phyloP scores from a whole-genome alignment of 2,329 filamentous ascomycete genomes.

The Metarhizium brunneum region DNA sequence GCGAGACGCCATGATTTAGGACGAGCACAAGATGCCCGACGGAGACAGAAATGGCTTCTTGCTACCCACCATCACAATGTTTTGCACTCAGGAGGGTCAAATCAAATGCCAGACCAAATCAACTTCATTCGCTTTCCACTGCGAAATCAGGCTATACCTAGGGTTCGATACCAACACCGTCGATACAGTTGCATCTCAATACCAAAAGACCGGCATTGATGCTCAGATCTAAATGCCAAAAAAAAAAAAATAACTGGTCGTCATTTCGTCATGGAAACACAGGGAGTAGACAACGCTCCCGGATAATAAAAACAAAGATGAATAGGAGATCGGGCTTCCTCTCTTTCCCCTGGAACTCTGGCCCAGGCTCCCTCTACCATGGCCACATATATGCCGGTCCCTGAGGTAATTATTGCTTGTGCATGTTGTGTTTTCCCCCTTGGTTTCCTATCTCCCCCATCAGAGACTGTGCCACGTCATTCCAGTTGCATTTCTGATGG shows the following conservation, averaged over 20 bases:
- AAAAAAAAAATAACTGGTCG: slow-evolving; percentile 3
- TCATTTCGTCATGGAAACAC: slow-evolving; percentile 11
- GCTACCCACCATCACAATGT: background rate
- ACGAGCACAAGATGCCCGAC: no score
- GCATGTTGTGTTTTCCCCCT: background rate
- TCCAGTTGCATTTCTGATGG: no score
- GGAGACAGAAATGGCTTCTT: no score
- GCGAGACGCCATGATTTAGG: no score
- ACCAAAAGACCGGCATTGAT: background rate
- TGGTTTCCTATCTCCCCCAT: background rate
- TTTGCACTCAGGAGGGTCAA: background rate
- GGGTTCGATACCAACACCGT: slow-evolving; percentile 1
- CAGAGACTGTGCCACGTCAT: no score
- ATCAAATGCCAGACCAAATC: background rate
- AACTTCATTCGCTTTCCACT: background rate
- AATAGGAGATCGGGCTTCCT: background rate
- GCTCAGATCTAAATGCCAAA: slow-evolving; percentile 11
- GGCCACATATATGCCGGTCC: background rate
- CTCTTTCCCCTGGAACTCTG: background rate
- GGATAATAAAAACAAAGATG: slow-evolving; percentile 6
- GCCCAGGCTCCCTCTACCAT: background rate
- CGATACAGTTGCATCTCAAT: background rate
- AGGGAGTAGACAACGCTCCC: slow-evolving; percentile 1
- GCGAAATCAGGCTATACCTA: background rate
- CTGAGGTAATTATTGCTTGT: no score